Evolutionary conservation across 2,329 filamentous ascomycete genomes (phyloP).

Genomic region (Hymenoscyphus repandus): DNA sequence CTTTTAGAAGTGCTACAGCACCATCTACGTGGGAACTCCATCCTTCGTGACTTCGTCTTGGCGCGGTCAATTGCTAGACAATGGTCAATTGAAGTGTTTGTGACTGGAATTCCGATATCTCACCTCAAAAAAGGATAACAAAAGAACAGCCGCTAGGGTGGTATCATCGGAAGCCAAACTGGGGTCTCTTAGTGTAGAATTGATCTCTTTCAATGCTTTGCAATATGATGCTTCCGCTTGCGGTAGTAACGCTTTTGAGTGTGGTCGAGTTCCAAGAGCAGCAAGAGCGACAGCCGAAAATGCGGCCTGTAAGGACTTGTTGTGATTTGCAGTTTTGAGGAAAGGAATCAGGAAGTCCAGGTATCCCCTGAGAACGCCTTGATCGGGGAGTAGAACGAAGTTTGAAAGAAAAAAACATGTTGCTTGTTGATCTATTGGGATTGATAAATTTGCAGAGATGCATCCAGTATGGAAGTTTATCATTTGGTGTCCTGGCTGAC

Average conservation of each 20-base stretch:
- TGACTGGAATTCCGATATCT: constrained; percentile 4
- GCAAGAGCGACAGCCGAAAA: constrained; percentile 54
- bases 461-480: constrained; percentile 1
- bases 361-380: constrained; percentile 47
- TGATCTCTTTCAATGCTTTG: constrained; percentile 46
- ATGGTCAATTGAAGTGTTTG: not conserved
- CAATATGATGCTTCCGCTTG: constrained; percentile 46
- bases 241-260: constrained; percentile 31
- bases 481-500: not conserved
- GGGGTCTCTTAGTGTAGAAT: constrained; percentile 45
- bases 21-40: constrained; percentile 58
- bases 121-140: constrained; percentile 55
- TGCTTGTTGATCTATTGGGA: constrained; percentile 49
- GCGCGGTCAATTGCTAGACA: constrained; percentile 42
- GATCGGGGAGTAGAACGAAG: constrained; percentile 51
- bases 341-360: constrained; percentile 54
- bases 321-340: constrained; percentile 37
- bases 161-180: constrained; percentile 44
- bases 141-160: constrained; percentile 51
- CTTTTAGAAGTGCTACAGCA: constrained; percentile 52
- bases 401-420: constrained; percentile 55
- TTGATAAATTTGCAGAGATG: constrained; percentile 35
- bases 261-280: constrained; percentile 46
- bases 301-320: constrained; percentile 20
- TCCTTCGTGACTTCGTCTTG: constrained; percentile 46